A percentile compares a stretch with the other conserved stretches of the same genome.
These are phyloP conservation scores for Beauveria sp. DNA, from an alignment of 2,329 filamentous ascomycete species.

Conservation along the genomic window DNA sequence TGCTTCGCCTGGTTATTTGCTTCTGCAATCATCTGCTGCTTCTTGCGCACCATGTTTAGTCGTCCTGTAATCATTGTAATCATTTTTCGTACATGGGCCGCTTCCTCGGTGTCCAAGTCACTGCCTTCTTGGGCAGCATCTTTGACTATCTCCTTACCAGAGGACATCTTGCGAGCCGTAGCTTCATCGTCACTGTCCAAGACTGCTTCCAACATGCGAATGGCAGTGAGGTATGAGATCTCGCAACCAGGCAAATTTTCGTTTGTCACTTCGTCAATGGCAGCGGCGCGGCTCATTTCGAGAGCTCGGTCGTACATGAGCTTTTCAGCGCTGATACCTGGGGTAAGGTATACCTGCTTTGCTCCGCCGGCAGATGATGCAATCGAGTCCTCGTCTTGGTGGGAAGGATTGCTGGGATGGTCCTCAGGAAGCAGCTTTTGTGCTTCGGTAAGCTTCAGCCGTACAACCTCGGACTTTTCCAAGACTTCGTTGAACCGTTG, in stretches of 20 bases:
- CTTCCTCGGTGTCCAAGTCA: constrained; percentile 49
- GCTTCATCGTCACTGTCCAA: constrained; percentile 70
- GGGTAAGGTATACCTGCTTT: constrained; percentile 75
- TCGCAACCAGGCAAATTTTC: constrained; percentile 84
- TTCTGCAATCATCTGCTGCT: constrained; percentile 53
- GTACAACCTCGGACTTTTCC: constrained; percentile 93
- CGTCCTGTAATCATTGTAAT: constrained; percentile 55
- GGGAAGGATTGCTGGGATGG: constrained; percentile 79
- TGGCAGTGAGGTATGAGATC: constrained; percentile 85
- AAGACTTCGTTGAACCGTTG: constrained; percentile 92
- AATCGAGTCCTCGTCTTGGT: constrained; percentile 55
- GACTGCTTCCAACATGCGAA: constrained; percentile 91
- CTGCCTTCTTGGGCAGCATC: constrained; percentile 23
- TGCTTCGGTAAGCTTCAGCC: constrained; percentile 75
- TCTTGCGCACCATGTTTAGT: constrained; percentile 49
- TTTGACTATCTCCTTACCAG: constrained; percentile 34
- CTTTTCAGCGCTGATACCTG: constrained; percentile 89
- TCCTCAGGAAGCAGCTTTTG: constrained; percentile 77
- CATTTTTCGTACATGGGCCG: constrained; percentile 64
- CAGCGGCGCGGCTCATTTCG: constrained; percentile 92
- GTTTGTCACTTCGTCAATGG: constrained; percentile 91
- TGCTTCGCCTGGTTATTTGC: constrained; percentile 42
- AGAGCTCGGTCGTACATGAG: constrained; percentile 96
- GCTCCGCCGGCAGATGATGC: constrained; percentile 52
- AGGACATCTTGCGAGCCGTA: constrained; percentile 24